Percentiles rank a stretch among this genome's conserved stretches.
phyloP scores from a whole-genome alignment of 441 rosid species.

The Codiaeum variegatum region DNA sequence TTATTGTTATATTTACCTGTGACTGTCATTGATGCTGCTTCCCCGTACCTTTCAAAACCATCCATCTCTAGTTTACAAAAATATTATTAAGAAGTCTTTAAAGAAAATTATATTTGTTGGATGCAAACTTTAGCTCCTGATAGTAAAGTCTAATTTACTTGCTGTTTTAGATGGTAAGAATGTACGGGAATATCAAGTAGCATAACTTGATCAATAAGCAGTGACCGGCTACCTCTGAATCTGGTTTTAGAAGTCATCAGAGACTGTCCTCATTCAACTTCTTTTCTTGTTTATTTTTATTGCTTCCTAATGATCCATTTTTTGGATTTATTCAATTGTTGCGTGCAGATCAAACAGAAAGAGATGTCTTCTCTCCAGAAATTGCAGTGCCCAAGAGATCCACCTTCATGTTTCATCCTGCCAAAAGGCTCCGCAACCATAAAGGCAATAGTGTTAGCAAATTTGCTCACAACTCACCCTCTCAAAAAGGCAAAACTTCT shows the following conservation, averaged over 20 bases:
- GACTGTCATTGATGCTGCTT: too few species aligned
- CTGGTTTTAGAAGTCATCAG: background rate
- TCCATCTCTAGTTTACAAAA: too few species aligned
- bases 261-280: background rate
- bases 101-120: too few species aligned
- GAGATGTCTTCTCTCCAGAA: slow-evolving; percentile 30
- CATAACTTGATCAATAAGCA: background rate
- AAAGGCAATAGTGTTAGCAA: slow-evolving; percentile 34
- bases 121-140: too few species aligned
- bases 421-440: slow-evolving; percentile 40
- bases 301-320: background rate
- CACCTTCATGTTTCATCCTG: slow-evolving; percentile 35
- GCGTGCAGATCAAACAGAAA: slow-evolving; percentile 38
- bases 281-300: background rate
- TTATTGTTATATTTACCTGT: too few species aligned
- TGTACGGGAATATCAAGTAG: background rate
- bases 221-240: background rate
- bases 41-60: too few species aligned
- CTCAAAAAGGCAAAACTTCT: slow-evolving; percentile 47
- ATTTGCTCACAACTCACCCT: slow-evolving; percentile 38
- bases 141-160: background rate
- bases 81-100: too few species aligned
- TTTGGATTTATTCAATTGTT: slow-evolving; percentile 23
- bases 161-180: background rate
- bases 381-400: slow-evolving; percentile 36